phyloP scores from a whole-genome alignment of 768 basidiomycete species.

The Cyathus striatus region DNA sequence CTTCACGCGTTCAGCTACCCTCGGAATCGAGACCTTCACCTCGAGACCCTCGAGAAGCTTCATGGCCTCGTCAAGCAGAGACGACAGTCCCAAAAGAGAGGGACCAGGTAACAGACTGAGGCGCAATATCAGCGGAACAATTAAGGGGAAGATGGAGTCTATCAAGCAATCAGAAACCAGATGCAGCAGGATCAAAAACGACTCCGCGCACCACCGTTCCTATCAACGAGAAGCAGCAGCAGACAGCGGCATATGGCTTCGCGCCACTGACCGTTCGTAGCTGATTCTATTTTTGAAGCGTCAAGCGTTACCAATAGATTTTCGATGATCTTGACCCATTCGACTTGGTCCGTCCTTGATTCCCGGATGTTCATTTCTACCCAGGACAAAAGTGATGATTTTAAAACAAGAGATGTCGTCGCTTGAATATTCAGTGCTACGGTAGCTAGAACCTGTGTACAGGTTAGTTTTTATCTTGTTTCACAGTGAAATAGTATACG shows the following conservation, averaged over 20 bases:
- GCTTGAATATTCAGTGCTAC: conserved; percentile 69
- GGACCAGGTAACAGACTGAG: conserved; percentile 27
- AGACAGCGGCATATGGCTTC: conserved; percentile 50
- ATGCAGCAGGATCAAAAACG: neutral
- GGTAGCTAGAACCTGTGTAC: conserved; percentile 62
- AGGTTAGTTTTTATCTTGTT: no score
- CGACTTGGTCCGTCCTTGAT: conserved; percentile 34
- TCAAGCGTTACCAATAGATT: conserved; percentile 55
- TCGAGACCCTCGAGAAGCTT: conserved; percentile 24
- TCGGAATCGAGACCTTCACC: conserved; percentile 8
- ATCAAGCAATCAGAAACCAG: neutral
- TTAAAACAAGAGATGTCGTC: conserved; percentile 63
- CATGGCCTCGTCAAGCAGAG: conserved; percentile 23
- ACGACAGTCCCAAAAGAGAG: conserved; percentile 16
- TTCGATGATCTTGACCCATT: conserved; percentile 63
- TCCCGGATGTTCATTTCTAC: conserved; percentile 65
- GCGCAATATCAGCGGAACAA: conserved; percentile 26
- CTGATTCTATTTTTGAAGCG: conserved; percentile 41
- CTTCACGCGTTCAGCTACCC: neutral
- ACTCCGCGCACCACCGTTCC: conserved; percentile 18
- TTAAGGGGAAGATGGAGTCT: conserved; percentile 5
- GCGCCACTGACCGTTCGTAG: conserved; percentile 60
- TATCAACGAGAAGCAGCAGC: conserved; percentile 27
- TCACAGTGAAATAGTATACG: no score
- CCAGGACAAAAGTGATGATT: conserved; percentile 74